phyloP scores from a whole-genome alignment of 768 basidiomycete genomes.

The Plicaturopsis crispa region DNA sequence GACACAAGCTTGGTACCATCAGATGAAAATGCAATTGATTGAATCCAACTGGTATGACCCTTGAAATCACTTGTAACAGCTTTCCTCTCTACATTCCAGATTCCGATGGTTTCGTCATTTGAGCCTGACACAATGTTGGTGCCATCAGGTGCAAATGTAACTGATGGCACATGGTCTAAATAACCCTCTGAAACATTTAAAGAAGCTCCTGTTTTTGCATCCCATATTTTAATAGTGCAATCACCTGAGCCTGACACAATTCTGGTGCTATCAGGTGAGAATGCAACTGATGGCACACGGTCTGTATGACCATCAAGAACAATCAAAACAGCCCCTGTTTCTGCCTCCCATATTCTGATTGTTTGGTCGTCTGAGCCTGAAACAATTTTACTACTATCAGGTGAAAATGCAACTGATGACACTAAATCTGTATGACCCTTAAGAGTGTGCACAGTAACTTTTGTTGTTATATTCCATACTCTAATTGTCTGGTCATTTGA shows the following conservation, averaged over 20 bases:
- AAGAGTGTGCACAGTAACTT: background rate
- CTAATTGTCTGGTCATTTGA: conserved; percentile 4
- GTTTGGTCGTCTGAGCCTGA: conserved; percentile 6
- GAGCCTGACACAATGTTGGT: conserved; percentile 7
- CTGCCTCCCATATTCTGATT: conserved; percentile 5
- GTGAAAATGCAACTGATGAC: conserved; percentile 5
- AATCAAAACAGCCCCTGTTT: conserved; percentile 1
- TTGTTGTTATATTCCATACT: conserved; percentile 3
- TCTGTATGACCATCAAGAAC: background rate
- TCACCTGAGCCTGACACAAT: conserved; percentile 1
- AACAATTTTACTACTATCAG: conserved; percentile 3
- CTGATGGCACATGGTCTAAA: conserved; percentile 3
- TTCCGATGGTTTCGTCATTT: conserved; percentile 6
- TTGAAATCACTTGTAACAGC: too few species aligned
- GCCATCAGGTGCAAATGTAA: conserved; percentile 8
- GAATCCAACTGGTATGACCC: background rate
- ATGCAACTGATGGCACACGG: background rate
- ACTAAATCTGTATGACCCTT: conserved; percentile 1
- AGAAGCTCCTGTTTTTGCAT: conserved; percentile 1
- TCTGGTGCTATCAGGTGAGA: background rate
- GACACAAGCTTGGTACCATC: conserved; percentile 1
- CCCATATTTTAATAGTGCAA: background rate
- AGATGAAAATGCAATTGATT: conserved; percentile 2
- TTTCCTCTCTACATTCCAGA: conserved; percentile 3
- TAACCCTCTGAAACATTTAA: background rate